Evolutionary conservation across 495 filamentous ascomycete species (phyloP).

Genomic region (Poronia punctata): DNA sequence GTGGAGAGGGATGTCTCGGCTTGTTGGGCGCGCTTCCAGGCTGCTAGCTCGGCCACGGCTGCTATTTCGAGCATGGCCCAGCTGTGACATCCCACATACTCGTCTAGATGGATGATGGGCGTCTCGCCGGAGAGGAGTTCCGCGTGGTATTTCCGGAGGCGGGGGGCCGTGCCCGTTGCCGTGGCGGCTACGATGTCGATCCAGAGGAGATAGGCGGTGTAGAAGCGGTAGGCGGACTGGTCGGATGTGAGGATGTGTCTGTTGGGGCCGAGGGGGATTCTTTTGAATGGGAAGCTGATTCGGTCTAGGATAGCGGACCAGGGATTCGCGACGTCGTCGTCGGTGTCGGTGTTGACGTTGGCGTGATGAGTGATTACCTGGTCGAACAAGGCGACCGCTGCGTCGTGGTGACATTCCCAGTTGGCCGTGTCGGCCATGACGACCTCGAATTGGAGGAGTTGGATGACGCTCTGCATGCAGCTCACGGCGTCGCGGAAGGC

Average conservation of each 20-base stretch:
- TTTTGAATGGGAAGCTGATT: conserved; percentile 21
- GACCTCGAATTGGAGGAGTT: conserved; percentile 46
- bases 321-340: neutral
- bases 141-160: conserved; percentile 32
- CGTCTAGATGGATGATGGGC: conserved; percentile 27
- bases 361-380: conserved; percentile 31
- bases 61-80: conserved; percentile 28
- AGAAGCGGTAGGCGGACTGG: conserved; percentile 45
- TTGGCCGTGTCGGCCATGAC: conserved; percentile 33
- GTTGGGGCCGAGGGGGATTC: conserved; percentile 13
- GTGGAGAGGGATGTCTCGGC: conserved; percentile 24
- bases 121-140: conserved; percentile 23
- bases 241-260: conserved; percentile 33
- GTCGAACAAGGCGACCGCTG: conserved; percentile 40
- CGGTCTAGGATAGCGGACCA: conserved; percentile 23
- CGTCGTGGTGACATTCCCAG: conserved; percentile 43
- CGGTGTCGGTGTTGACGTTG: conserved; percentile 2
- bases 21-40: conserved; percentile 29
- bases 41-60: conserved; percentile 28
- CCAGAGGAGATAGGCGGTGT: conserved; percentile 36
- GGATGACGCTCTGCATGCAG: conserved; percentile 47
- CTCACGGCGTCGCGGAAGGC: conserved; percentile 15
- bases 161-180: conserved; percentile 28
- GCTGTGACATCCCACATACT: conserved; percentile 27
- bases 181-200: conserved; percentile 44